phyloP scores from a whole-genome alignment of 768 basidiomycete genomes.

The Rhizopogon rudus region DNA sequence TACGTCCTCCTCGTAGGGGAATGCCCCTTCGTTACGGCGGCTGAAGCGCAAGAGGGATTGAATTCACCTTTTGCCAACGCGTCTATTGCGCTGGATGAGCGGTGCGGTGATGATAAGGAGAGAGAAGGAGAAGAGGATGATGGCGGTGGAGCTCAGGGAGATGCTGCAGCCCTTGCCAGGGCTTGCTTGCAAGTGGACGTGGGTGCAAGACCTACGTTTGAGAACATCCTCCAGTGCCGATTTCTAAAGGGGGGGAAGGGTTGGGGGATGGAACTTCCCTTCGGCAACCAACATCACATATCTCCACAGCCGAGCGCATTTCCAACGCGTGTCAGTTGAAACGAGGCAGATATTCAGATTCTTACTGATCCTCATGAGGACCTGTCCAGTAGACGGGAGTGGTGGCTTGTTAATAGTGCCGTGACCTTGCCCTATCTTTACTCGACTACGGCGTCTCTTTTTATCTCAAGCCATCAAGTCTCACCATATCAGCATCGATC shows the following conservation, averaged over 20 bases:
- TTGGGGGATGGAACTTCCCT: constrained; percentile 48
- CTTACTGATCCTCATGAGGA: constrained; percentile 3
- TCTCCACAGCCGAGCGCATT: constrained; percentile 28
- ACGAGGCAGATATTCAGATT: constrained; percentile 4
- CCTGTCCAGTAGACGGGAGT: background rate
- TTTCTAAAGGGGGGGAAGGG: constrained; percentile 78
- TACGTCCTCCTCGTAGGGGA: constrained; percentile 92
- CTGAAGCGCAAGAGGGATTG: constrained; percentile 85
- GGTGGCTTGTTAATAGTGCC: constrained; percentile 5
- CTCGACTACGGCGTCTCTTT: constrained; percentile 6
- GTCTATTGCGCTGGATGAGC: constrained; percentile 72
- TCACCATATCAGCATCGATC: constrained; percentile 7
- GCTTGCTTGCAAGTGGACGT: constrained; percentile 84
- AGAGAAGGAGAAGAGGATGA: constrained; percentile 72
- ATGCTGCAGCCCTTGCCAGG: constrained; percentile 79
- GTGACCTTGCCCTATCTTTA: constrained; percentile 7
- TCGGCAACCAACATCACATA: constrained; percentile 20
- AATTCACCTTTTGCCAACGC: constrained; percentile 71
- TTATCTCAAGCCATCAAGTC: constrained; percentile 8
- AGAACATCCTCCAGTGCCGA: constrained; percentile 69
- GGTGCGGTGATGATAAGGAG: constrained; percentile 72
- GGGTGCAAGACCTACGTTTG: constrained; percentile 78
- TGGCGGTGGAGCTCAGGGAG: constrained; percentile 78
- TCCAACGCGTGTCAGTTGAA: constrained; percentile 22
- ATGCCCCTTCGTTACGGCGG: constrained; percentile 87